Evolutionary conservation across 495 filamentous ascomycete genomes (phyloP), one percentile per base, ranked within the genome.

Genomic region (Penicillium verhagenii): DNA sequence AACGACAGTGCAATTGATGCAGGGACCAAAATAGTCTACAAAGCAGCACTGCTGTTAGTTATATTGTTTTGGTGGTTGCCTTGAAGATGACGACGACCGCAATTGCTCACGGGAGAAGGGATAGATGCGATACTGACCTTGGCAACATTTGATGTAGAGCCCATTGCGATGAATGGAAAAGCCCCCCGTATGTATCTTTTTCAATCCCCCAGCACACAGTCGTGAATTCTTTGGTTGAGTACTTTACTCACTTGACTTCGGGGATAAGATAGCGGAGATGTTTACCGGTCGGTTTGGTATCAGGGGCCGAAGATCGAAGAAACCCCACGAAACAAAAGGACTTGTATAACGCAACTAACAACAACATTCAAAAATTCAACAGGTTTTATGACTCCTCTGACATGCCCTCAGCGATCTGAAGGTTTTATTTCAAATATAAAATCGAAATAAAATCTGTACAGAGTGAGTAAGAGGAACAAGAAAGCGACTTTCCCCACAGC

Each of bases 1-100:
- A 96, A 75, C 44, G 82, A 65, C 47, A 91, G 77, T 35, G 91
- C 88, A 68, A 94, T 87, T 55, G 88, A 54, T 50, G 89, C 88
- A 3, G 92, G 92, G 46, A 92, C 75, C 58, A 92, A 68, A 43
- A 96, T 70, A 3, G 87, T 90, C 91, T 96, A 52, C 23, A 21
- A 20, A 25, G 13, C 25, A 74, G 72, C 25, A 43, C 44, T 56
- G 52, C 37, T 45, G 53, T 52, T 46, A 43, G 28, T 60, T 23
- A 19, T 13, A 21, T 38, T 37, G 38, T 48, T 51, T 45, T 31
- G 26, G 28, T 31, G 14, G 46, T 20, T 21, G 46, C 25, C 18
- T 31, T 24, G 13, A 6, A 31, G 46, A 9, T 40, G 46, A 56
- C 28, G 58, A 29, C 11, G 46, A 35, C 37, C 10, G 37, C 18